Evolutionary conservation across 1,139 yeast genomes (phyloP), one percentile per base, ranked within the genome.

Genomic region (Saccharomycopsis hybrid): DNA sequence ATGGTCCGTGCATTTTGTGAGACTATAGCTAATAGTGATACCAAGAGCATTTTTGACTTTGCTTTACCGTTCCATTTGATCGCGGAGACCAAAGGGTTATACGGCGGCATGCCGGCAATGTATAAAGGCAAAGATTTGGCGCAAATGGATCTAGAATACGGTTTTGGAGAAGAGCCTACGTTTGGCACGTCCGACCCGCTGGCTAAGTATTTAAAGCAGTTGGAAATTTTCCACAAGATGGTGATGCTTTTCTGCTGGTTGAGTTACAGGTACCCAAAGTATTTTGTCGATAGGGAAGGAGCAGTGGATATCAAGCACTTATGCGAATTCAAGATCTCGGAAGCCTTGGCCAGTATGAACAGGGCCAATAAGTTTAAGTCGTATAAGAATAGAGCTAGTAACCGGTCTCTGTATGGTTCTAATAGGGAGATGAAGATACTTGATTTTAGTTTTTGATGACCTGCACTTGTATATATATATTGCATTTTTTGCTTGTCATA

Each of bases 201-300:
- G 24, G 39, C 24, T 5, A 36, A 36, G 24, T 9, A 35, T 29
- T 35, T 35, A n/a, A 43, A 37, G 24, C 11, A 31, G 29, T 71
- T 87, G 46, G 97, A 90, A 62, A 75, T 74, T 25, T 68, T 85
- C 56, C 96, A 92, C 67, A 77, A 80, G 57, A 68, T 79, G 45
- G 73, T 87, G 28, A 74, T 83, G 57, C 68, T 87, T 11, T 90
- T 79, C 62, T 69, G 88, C 63, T 92, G 98, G 98, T 71, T 92
- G 56, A 76, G 87, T 54, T 92, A 87, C 62, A 68, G 97, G 60
- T 90, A 85, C 71, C 96, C 97, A 0, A 79, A 83, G 38, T 73
- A 82, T 48, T 85, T 89, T 59, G 76, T 85, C 8, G 96, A 88
- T 62, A 72, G 80, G 31, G 85, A 83, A 53, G 78, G 89, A 47